These are phyloP conservation scores for Rosa lucieae DNA, from an alignment of 306 rosid species.

Conservation along the genomic window DNA sequence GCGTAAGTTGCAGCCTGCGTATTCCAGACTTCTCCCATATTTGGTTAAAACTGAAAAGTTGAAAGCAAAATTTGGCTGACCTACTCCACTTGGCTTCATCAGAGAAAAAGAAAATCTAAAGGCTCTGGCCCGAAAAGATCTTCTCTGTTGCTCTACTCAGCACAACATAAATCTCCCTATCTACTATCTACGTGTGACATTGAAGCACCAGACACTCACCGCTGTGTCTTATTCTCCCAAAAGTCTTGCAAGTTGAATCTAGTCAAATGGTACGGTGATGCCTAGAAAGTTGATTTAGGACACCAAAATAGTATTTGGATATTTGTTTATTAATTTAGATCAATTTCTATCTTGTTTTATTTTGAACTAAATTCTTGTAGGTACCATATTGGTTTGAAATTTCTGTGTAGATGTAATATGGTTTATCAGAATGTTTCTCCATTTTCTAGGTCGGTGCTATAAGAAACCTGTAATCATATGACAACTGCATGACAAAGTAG, in stretches of 20 bases:
- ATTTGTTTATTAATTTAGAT: not conserved
- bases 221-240: not conserved
- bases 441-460: not conserved
- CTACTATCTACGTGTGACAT: not conserved
- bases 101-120: not conserved
- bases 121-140: not conserved
- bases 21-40: no score
- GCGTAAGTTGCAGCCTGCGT: no score
- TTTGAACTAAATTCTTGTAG: not conserved
- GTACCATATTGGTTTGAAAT: not conserved
- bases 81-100: not conserved
- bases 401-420: not conserved
- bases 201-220: conserved; percentile 3
- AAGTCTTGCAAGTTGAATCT: not conserved
- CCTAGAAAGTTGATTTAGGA: not conserved
- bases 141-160: not conserved
- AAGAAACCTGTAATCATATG: not conserved
- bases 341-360: not conserved
- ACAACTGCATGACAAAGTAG: not conserved
- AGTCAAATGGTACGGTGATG: not conserved
- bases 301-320: not conserved
- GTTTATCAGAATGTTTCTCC: not conserved
- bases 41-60: not conserved
- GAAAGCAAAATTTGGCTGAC: not conserved
- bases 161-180: not conserved